A percentile compares a stretch with the other conserved stretches of the same genome.
Conservation (phyloP, 2,329 filamentous ascomycete species). For the Fusarium cicatricum region DNA sequence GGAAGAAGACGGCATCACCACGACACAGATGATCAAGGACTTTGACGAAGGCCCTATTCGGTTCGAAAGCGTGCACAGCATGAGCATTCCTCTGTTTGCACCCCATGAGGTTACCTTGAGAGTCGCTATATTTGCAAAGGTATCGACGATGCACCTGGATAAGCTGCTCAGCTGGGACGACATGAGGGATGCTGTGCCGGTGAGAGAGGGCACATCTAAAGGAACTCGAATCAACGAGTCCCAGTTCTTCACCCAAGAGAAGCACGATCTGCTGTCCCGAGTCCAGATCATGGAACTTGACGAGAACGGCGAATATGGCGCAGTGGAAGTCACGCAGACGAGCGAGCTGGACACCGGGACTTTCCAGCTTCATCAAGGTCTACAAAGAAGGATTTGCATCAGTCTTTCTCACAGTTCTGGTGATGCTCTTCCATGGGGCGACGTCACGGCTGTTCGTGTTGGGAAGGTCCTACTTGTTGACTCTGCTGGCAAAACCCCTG, state of each 20-base stretch:
- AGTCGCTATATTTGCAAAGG: constrained; percentile 89
- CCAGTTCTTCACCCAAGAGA: constrained; percentile 92
- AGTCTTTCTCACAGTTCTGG: constrained; percentile 92
- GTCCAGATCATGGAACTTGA: constrained; percentile 91
- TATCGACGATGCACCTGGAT: constrained; percentile 93
- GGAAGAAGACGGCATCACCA: constrained; percentile 90
- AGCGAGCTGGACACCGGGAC: constrained; percentile 86
- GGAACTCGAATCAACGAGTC: constrained; percentile 83
- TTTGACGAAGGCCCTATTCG: constrained; percentile 93
- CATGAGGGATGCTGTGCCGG: constrained; percentile 80
- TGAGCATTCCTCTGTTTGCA: constrained; percentile 83
- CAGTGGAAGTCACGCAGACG: constrained; percentile 90
- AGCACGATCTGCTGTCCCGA: constrained; percentile 89
- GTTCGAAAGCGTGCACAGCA: constrained; percentile 98
- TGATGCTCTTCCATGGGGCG: constrained; percentile 87
- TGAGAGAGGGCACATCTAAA: constrained; percentile 61
- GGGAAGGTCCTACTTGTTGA: constrained; percentile 86
- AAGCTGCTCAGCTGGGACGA: constrained; percentile 99
- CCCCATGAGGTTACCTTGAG: constrained; percentile 78
- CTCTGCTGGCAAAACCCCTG: constrained; percentile 82
- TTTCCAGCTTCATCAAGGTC: constrained; percentile 93
- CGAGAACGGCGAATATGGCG: constrained; percentile 88
- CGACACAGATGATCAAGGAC: constrained; percentile 90
- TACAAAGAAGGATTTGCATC: constrained; percentile 88
- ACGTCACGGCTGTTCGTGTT: constrained; percentile 78